Base-by-base conservation (phyloP, 2,329 filamentous ascomycete species). In the Colletotrichum spinosum region DNA sequence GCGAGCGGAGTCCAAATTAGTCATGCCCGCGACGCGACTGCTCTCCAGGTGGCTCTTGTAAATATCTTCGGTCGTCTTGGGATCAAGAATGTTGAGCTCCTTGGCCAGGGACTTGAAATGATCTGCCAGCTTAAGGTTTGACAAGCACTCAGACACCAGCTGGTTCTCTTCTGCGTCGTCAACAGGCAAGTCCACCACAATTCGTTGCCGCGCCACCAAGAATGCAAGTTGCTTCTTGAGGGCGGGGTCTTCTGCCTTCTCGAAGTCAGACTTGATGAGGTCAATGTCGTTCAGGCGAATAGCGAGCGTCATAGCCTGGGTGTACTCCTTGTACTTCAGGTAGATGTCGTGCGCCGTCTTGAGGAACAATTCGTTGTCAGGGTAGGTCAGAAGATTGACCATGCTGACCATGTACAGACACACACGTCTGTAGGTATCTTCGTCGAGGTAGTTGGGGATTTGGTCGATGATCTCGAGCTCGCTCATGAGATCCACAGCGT, bases 1-100 rank as follows among this genome's bases (percentile, higher is more conserved):
- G 72, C 94, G 88, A 37, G 95, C 94, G 9, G 96, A 99, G 76
- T 99, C 96, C 51, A 97, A 88, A 75, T 97, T 97, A 10, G 95
- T 97, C 80, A 97, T 88, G 41, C 94, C 94, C 33, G 93, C 93
- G 57, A 97, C 96, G 67, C 97, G 89, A 72, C 91, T 97, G 81
- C 92, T 98, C 80, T 99, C 96, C 6, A 99, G 87, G 79, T 99
- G 96, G 75, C 94, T 97, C 84, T 99, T 99, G 87, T 99, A 99
- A 73, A 99, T 99, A 73, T 99, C 97, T 76, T 99, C 96, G 0
- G 95, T 97, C 48, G 93, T 92, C 83, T 97, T 98, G 41, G 96
- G 96, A 69, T 99, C 96, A 46, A 98, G 84, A 56, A 99, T 95
- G 78, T 99, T 98, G 58, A 99, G 86, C 77, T 99, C 96, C 80